phyloP scores from a whole-genome alignment of 2,329 filamentous ascomycete species.

The Colletotrichum australisinense region DNA sequence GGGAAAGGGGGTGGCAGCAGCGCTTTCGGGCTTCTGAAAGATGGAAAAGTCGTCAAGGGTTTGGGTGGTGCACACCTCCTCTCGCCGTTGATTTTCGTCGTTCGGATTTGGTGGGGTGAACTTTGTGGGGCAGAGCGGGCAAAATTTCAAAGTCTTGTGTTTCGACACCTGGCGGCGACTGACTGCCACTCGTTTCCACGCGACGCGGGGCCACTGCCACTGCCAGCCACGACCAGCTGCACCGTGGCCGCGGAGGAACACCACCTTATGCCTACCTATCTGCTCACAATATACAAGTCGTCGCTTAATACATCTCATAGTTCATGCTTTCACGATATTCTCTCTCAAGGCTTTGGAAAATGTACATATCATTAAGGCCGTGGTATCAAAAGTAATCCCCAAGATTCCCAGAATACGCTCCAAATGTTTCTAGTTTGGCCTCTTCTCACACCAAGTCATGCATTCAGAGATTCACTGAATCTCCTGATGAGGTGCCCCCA shows the following conservation, averaged over 20 bases:
- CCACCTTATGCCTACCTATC: not conserved
- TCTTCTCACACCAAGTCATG: not conserved
- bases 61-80: slow-evolving; percentile 34
- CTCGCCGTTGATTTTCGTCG: slow-evolving; percentile 36
- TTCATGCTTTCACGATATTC: not conserved
- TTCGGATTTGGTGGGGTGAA: slow-evolving; percentile 38
- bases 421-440: not conserved
- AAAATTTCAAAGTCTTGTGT: slow-evolving; percentile 32
- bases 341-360: not conserved
- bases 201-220: slow-evolving; percentile 26
- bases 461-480: not conserved
- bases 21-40: slow-evolving; percentile 30
- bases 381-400: slow-evolving; percentile 21
- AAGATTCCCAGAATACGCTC: slow-evolving; percentile 16
- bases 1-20: slow-evolving; percentile 24
- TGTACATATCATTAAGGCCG: slow-evolving; percentile 1
- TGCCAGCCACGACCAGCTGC: slow-evolving; percentile 10
- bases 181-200: slow-evolving; percentile 24
- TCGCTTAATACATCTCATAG: not conserved
- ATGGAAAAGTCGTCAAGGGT: slow-evolving; percentile 36
- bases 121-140: slow-evolving; percentile 38
- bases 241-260: not conserved
- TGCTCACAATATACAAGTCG: not conserved
- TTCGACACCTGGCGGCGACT: slow-evolving; percentile 20
- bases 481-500: not conserved